Base-by-base conservation (phyloP, 257 asterid genomes). In the Craterostigma plantagineum region DNA sequence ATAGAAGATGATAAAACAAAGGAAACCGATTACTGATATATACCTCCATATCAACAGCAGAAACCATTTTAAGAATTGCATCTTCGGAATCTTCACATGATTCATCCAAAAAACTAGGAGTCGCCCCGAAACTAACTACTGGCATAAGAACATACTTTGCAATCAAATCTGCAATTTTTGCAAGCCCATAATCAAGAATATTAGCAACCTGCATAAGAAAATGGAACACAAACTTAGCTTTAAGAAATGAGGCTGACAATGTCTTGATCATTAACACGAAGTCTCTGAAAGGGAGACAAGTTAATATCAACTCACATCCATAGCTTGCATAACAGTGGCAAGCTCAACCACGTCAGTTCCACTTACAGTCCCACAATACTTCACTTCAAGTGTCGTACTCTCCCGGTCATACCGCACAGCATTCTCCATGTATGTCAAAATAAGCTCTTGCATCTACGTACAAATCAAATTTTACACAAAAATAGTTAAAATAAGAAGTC, bases 381-480 rank as follows among this genome's bases (percentile, higher is more conserved):
- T 90, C 43, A 83, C 68, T 41, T 55, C 76, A 62, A 90, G 52
- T 17, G 68, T 55, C 41, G 58, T 62, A 54, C 43, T 53, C 43
- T 60, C 79, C 52, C 62, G 77, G 49, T 83, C 91, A 51, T 71
- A 82, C 54, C 51, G 66, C 59, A 83, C 91, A 15, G 84, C 91
- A 16, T 46, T 58, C 70, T 83, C 91, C 77, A 79, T 53, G 58
- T 55, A 68, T 76, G 64, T 69, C 71, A 76, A 38, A 51, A 77
- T 80, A 48, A 71, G 59, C 60, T 75, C 77, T 69, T 76, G 95
- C 60, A 77, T 67, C 98, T 90, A 73, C 84, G 77, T 56, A 66
- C 71, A 79, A 70, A 77, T 63, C 52, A 71, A 76, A 72, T 45
- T 65, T 65, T 56, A 67, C n/a, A n/a, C n/a, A n/a, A n/a, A n/a